Base-by-base conservation (phyloP, 805 yeast genomes). In the Wickerhamomyces chaumierensis region DNA sequence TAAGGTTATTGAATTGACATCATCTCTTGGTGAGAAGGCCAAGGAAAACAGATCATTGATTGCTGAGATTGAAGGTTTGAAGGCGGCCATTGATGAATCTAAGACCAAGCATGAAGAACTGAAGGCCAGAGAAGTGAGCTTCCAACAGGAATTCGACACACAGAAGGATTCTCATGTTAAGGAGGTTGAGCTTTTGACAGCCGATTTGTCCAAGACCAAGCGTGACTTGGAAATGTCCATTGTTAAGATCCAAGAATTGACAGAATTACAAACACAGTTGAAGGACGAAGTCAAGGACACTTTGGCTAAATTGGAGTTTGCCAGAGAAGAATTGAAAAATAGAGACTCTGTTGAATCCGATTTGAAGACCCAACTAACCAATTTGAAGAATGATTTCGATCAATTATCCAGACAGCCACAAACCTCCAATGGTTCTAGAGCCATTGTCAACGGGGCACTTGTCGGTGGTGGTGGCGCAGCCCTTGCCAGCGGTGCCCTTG, bases 1-100 rank as follows among this genome's bases (percentile, higher is more conserved):
- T 62, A 92, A 94, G 68, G 96, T 94, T n/a, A 87, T 92, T 47
- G 94, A 88, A 60, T 73, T 92, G 49, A 90, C 96, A 3, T 94
- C 90, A 54, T 73, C 81, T 12, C 68, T 90, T 43, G 75, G 95
- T 1, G 62, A 77, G 29, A 83, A 85, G 57, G 79, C 82, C 19
- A 83, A 76, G 47, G 96, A 86, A 49, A 88, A 88, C 60, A 81
- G 80, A 63, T 72, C 70, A 43, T 68, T 90, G 53, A 68, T 74
- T 42, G 61, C 62, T 14, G 81, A 82, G 51, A 73, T 88, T 36
- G 69, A 72, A 34, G 52, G 55, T 12, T 55, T 78, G 39, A 73
- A 71, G 44, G 50, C 50, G 9, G 62, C 68, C 18, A 66, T 85
- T 42, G 74, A 69, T 25, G 79, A 73, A 44, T 69, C 78, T 6